Evolutionary conservation across 129 eudicot species (phyloP).

Genomic region (Silybum marianum): DNA sequence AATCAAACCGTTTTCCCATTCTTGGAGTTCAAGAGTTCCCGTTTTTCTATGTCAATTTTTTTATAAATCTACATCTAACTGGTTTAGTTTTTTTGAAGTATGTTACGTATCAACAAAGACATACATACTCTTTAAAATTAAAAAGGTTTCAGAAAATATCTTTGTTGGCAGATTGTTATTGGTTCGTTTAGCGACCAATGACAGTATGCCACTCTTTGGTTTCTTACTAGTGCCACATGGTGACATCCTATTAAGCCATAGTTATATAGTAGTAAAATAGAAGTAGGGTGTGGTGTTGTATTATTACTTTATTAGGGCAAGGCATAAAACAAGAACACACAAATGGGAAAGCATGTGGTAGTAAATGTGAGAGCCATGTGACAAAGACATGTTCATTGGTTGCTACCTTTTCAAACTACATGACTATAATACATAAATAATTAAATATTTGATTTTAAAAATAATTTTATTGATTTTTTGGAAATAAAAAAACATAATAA

Average conservation of each 20-base stretch:
- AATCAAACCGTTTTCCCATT: neutral
- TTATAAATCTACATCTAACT: no score
- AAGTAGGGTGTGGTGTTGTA: slow-evolving; percentile 11
- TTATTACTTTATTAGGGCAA: slow-evolving; percentile 23
- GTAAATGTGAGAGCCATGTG: slow-evolving; percentile 39
- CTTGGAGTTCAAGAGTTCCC: neutral
- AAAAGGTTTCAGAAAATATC: neutral
- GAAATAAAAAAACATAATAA: no score
- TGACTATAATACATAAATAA: neutral
- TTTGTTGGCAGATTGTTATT: neutral
- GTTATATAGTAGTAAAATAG: neutral
- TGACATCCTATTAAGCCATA: neutral
- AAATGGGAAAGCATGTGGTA: slow-evolving; percentile 32
- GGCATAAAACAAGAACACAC: slow-evolving; percentile 27
- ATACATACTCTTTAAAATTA: neutral
- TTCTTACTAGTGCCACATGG: slow-evolving; percentile 8
- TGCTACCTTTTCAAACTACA: slow-evolving; percentile 27
- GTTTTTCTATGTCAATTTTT: neutral
- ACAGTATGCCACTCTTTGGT: neutral
- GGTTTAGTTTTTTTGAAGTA: no score
- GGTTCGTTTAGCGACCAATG: slow-evolving; percentile 1
- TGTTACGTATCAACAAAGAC: neutral
- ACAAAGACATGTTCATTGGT: slow-evolving; percentile 32
- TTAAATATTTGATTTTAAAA: no score
- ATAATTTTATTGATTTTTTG: neutral